Base-by-base conservation (phyloP, 768 basidiomycete species). In the Lactarius deliciosus region DNA sequence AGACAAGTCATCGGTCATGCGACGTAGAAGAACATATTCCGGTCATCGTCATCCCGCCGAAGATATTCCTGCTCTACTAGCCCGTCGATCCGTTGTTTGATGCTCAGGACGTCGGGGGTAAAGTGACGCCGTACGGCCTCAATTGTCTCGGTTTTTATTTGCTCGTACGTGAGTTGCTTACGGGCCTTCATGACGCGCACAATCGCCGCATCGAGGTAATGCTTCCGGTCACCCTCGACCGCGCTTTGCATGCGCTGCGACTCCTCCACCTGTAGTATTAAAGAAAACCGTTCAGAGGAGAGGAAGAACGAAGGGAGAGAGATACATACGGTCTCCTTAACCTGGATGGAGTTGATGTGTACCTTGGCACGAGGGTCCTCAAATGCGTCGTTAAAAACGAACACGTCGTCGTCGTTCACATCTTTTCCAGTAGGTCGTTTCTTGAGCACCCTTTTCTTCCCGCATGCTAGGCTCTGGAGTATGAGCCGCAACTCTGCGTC, bases 281-380 rank as follows among this genome's bases (percentile, higher is more conserved):
- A n/a, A n/a, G n/a, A n/a, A 5, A 7, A 4, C 2, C 5, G 3
- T 22, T 65, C 58, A 68, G 63, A 36, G 34, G 11, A 25, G 50
- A 53, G 13, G 22, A 18, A 13, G 53, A 30, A 30, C 50, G 60
- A 32, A 54, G 32, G n/a, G 53, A 47, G 34, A 9, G 25, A 60
- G 8, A 9, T 13, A 78, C 90, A 66, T 73, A 96, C 94, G 68
- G 94, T 88, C 70, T 96, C 90, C 74, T 95, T 95, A 18, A 89
- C 90, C 76, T 98, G 97, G 58, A 99, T 96, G 25, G 95, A 92
- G 73, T 95, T 96, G 78, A 98, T 96, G 76, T 92, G 92, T 47
- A 99, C 84, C 71, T 89, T 92, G 43, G 86, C 77, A 50, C 85
- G 82, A 8, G 89, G 82, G 72, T 96, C 91, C 34, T 86, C 85